phyloP scores from a whole-genome alignment of 1,139 yeast species.

The Pichia sp. region DNA sequence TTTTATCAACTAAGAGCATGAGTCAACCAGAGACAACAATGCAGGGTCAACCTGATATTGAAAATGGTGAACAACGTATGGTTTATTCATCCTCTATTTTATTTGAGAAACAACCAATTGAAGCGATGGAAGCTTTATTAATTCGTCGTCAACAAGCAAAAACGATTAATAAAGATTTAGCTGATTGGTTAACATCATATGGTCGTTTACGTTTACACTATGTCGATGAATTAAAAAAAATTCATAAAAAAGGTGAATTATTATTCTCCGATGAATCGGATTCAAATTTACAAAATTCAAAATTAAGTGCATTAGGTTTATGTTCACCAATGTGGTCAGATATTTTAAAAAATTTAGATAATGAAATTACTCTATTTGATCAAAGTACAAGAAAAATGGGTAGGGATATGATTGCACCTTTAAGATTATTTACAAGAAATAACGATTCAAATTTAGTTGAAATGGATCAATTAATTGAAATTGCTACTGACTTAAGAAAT shows the following conservation, averaged over 20 bases:
- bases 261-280: conserved; percentile 26
- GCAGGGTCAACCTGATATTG: neutral
- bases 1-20: too few species aligned
- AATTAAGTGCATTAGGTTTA: conserved; percentile 49
- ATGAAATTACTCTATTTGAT: conserved; percentile 50
- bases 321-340: conserved; percentile 54
- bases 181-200: conserved; percentile 50
- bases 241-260: conserved; percentile 40
- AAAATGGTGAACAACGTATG: conserved; percentile 23
- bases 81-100: conserved; percentile 40
- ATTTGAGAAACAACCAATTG: conserved; percentile 40
- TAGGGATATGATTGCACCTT: conserved; percentile 49
- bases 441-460: conserved; percentile 43
- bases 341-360: conserved; percentile 44
- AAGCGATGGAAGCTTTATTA: conserved; percentile 42
- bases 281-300: conserved; percentile 29
- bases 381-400: conserved; percentile 46
- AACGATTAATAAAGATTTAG: conserved; percentile 42
- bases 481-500: conserved; percentile 33
- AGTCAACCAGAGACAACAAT: neutral
- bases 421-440: conserved; percentile 49
- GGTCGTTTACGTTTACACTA: conserved; percentile 44
- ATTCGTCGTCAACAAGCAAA: conserved; percentile 42
- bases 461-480: conserved; percentile 37
- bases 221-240: conserved; percentile 43